Evolutionary conservation across 306 rosid species (phyloP), one percentile per base, ranked within the genome.

Genomic region (Gynostemma pentaphyllum): DNA sequence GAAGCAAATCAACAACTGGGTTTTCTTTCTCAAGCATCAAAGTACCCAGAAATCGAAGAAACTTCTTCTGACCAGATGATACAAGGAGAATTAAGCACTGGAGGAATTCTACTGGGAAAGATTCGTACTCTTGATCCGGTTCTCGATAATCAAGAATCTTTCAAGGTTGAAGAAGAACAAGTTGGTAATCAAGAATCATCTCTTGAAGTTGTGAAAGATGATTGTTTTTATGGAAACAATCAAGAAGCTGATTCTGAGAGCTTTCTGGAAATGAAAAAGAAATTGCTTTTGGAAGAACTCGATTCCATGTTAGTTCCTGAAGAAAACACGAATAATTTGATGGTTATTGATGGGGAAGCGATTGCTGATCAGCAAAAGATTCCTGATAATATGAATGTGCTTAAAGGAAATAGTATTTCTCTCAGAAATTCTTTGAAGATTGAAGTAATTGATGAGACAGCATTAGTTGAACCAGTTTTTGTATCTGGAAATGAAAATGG

Each of bases 391-490:
- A 45, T 9, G 15, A 18, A n/a, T 42, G 45, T 32, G 13, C 32
- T 63, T 1, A 53, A 61, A 15, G 45, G 50, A 34, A 64, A 41
- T 45, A 53, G 21, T 36, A 59, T 45, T 4, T 47, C 45, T 65
- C 45, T 61, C 11, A 46, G 78, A 44, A 46, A 74, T 45, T 68
- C 80, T 22, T 51, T 79, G 55, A 82, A 76, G 72, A 66, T 87
- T 59, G 77, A 87, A 72, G 87, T 91, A 1, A 75, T 91, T 32
- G 97, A 91, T 62, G 95, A 91, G 32, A 91, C 96, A 4, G 97
- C 97, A 15, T 49, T 91, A 76, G 78, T 90, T 4, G 86, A 79
- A 7, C 30, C 77, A 26, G 22, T 75, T 42, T 52, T 66, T 29
- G 55, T 49, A 29, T 18, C 62, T 24, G 60, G 47, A 13, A 62